A percentile compares a stretch with the other conserved stretches of the same genome.
Conservation (phyloP, 208 protist species). For the Leishmania tarentolae region DNA sequence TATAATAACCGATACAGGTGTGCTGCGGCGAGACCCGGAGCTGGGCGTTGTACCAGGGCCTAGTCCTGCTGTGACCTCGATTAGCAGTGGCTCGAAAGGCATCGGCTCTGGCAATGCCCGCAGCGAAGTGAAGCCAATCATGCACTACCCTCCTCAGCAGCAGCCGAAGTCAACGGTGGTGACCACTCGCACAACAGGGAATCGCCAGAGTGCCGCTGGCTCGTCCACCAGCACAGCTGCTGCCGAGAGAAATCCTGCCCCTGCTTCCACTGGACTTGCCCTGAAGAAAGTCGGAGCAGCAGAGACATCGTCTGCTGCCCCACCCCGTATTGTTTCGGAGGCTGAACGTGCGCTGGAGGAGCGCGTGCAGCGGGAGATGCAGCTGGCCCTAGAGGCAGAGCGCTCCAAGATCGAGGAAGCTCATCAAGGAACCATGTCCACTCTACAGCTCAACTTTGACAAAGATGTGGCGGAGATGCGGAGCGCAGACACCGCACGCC, state of each 20-base stretch:
- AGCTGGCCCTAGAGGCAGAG: conserved; percentile 45
- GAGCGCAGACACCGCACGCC: conserved; percentile 31
- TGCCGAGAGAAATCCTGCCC: neutral
- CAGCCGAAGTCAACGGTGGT: neutral
- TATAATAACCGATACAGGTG: conserved; percentile 26
- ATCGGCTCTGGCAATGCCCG: neutral
- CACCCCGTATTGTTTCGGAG: conserved; percentile 67
- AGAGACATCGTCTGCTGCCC: neutral
- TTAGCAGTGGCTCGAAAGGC: neutral
- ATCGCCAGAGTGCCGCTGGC: neutral
- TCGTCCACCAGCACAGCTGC: neutral
- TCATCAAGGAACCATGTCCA: conserved; percentile 38
- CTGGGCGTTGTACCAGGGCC: neutral
- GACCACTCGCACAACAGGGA: neutral
- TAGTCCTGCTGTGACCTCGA: neutral
- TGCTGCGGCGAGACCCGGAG: conserved; percentile 14
- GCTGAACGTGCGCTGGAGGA: conserved; percentile 75
- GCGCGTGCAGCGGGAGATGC: conserved; percentile 61
- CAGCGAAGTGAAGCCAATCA: conserved; percentile 1
- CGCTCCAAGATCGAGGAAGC: conserved; percentile 43
- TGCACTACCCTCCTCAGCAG: conserved; percentile 11
- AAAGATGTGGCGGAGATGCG: conserved; percentile 51
- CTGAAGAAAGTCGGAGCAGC: neutral
- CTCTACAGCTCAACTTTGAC: conserved; percentile 46
- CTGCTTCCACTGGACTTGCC: too few relatives aligned